Percentiles rank a stretch among this genome's conserved stretches.
These are phyloP conservation scores for Aristolochia contorta DNA, from an alignment of 164 flowering plant genomes.

Conservation along the genomic window DNA sequence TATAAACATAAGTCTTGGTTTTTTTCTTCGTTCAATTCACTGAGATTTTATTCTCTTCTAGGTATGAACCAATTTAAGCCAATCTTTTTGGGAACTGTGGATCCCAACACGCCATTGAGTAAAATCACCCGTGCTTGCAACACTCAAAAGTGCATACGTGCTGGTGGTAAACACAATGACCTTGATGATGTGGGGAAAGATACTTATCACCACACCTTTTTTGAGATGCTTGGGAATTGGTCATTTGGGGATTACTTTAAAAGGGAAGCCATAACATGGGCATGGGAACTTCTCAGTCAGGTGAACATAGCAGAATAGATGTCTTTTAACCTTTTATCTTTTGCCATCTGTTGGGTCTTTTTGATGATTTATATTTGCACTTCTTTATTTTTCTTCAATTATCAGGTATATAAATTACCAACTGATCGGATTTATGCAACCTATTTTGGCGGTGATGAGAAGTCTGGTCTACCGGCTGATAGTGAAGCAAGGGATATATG, in stretches of 20 bases:
- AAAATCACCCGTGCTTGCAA: slow-evolving; percentile 80
- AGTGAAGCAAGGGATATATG: slow-evolving; percentile 77
- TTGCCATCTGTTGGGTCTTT: slow-evolving; percentile 26
- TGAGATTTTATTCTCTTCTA: slow-evolving; percentile 13
- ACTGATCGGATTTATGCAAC: slow-evolving; percentile 80
- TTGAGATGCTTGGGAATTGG: slow-evolving; percentile 99
- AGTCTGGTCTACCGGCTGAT: slow-evolving; percentile 80
- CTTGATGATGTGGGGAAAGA: slow-evolving; percentile 98
- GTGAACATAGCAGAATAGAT: slow-evolving; percentile 19
- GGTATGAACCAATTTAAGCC: slow-evolving; percentile 99
- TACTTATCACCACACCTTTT: slow-evolving; percentile 96
- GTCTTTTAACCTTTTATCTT: background rate
- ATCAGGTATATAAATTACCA: slow-evolving; percentile 74
- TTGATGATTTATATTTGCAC: slow-evolving; percentile 9
- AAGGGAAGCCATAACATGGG: slow-evolving; percentile 81
- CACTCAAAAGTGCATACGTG: slow-evolving; percentile 96
- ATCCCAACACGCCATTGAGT: slow-evolving; percentile 71
- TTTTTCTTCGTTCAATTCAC: background rate
- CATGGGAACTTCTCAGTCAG: slow-evolving; percentile 92
- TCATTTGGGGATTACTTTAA: slow-evolving; percentile 97
- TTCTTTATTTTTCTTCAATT: background rate
- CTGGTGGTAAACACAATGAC: slow-evolving; percentile 98
- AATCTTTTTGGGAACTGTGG: slow-evolving; percentile 76
- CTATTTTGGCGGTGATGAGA: slow-evolving; percentile 96
- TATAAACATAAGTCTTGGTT: too few species aligned